Base-by-base conservation (phyloP, 176 grass and related monocot species). In the Paspalum vaginatum region DNA sequence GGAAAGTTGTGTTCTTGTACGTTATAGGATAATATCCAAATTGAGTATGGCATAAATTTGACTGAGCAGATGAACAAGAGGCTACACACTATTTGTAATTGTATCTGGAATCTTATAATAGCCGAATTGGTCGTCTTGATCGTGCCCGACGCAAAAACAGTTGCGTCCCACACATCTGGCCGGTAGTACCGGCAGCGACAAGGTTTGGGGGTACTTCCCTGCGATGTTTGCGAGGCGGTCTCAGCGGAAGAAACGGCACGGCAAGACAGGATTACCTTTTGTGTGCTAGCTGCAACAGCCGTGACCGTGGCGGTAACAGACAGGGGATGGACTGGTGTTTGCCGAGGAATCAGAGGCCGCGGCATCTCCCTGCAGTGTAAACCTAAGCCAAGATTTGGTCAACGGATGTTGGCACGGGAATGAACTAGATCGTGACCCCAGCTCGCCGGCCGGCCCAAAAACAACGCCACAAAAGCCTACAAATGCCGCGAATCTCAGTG, bases 151-250 rank as follows among this genome's bases (percentile, higher is more conserved):
- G 62, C 46, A 76, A 8, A 0, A 10, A 42, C 16, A 52, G 44
- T 64, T 68, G 46, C 21, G 2, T 63, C 22, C 18, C 13, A 80
- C 12, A 18, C 22, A 24, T 40, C 11, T 6, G 4, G 37, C 32
- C 3, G 37, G 6, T 48, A 54, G 6, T 48, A 54, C 12, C 3
- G 22, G 9, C 50, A 62, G 38, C n/a, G 81, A 89, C 44, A 68
- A 68, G 17, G 53, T 43, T 44, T 26, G 57, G n/a, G 49, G n/a
- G 14, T 11, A 8, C 45, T n/a, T 68, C 22, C 22, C 15, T 6
- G n/a, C 82, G 87, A 10, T 65, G 71, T 64, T 85, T 55, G 77
- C 77, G 71, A 89, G 70, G 87, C 39, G 52, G 62, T 26, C 20
- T 63, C 15, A 16, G 71, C n/a, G 65, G 64, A 65, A 72, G 20